Evolutionary conservation across 2,329 filamentous ascomycete genomes (phyloP).

Genomic region (Didymella lethalis): DNA sequence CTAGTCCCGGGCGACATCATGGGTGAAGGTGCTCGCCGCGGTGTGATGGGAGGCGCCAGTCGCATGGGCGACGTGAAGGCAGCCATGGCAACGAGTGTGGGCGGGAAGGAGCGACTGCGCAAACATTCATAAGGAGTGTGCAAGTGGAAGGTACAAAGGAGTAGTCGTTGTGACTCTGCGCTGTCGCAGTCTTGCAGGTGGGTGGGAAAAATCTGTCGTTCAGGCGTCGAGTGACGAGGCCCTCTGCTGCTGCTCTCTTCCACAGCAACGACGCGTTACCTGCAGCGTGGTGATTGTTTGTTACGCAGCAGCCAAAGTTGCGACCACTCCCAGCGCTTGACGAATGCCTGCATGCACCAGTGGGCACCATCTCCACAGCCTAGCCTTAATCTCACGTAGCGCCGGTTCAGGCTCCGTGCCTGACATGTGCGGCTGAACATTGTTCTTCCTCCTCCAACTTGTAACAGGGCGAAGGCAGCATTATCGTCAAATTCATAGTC

Average conservation of each 20-base stretch:
- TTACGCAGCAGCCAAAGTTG: conserved; percentile 17
- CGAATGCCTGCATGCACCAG: conserved; percentile 11
- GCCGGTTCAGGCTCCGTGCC: conserved; percentile 4
- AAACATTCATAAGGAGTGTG: conserved; percentile 29
- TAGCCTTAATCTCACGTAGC: conserved; percentile 6
- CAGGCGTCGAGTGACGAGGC: neutral
- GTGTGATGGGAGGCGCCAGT: conserved; percentile 44
- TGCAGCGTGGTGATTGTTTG: conserved; percentile 19
- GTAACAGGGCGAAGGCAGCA: neutral
- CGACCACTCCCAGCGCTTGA: conserved; percentile 17
- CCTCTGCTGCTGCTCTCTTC: neutral
- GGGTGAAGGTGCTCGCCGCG: conserved; percentile 43
- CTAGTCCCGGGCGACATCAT: conserved; percentile 45
- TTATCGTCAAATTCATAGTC: neutral
- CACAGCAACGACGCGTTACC: conserved; percentile 16
- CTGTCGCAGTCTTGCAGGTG: conserved; percentile 11
- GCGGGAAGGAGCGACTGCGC: conserved; percentile 30
- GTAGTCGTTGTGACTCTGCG: neutral
- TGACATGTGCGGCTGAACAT: conserved; percentile 6
- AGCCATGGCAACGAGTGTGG: conserved; percentile 33
- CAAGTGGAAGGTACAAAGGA: conserved; percentile 9
- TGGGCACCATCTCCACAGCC: conserved; percentile 16
- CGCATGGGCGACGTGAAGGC: conserved; percentile 42
- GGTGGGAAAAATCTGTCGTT: neutral
- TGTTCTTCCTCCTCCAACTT: neutral